Conservation (phyloP, 140 eudicot genomes). For the Senecio squalidus region DNA sequence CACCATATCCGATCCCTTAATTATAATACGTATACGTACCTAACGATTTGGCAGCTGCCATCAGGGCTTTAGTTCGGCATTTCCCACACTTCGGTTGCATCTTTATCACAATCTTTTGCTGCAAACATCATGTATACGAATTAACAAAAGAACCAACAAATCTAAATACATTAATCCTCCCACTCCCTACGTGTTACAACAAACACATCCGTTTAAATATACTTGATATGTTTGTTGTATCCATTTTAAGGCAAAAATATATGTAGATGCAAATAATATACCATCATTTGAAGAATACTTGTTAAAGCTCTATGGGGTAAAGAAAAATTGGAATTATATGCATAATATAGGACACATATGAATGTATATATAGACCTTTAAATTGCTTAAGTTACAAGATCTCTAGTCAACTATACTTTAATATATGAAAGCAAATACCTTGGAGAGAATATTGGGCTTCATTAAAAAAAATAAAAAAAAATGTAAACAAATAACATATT, state of each 20-base stretch:
- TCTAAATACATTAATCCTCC: background rate
- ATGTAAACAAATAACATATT: background rate
- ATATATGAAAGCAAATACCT: no score
- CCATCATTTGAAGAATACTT: slow-evolving; percentile 12
- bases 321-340: slow-evolving; percentile 7
- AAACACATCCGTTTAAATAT: background rate
- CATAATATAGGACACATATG: background rate
- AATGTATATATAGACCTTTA: background rate
- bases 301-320: background rate
- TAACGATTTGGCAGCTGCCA: slow-evolving; percentile 41
- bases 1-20: no score
- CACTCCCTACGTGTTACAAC: background rate
- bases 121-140: slow-evolving; percentile 1
- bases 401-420: background rate
- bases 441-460: no score
- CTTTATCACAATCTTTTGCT: slow-evolving; percentile 42
- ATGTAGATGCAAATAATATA: background rate
- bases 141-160: background rate
- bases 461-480: background rate
- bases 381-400: background rate
- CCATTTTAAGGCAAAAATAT: background rate
- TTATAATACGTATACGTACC: slow-evolving; percentile 18
- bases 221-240: background rate
- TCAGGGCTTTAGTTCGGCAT: slow-evolving; percentile 50
- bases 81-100: slow-evolving; percentile 32